Conservation (phyloP, 768 basidiomycete genomes). For the Crepidotus variabilis region DNA sequence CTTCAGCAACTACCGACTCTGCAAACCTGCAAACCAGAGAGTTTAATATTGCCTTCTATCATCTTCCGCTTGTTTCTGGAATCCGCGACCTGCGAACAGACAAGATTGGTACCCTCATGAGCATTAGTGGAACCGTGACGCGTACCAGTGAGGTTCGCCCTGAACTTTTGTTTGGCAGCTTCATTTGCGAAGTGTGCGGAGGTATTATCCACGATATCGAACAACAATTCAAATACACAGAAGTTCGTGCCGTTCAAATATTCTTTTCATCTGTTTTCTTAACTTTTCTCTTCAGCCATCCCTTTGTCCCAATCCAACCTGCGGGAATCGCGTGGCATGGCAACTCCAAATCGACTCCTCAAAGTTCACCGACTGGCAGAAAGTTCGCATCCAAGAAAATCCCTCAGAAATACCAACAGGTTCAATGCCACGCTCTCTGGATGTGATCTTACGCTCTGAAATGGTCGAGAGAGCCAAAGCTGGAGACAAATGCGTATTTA, state of each 20-base stretch:
- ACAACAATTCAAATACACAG: constrained; percentile 99
- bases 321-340: constrained; percentile 88
- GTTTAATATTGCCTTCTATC: constrained; percentile 94
- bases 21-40: constrained; percentile 89
- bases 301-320: constrained; percentile 91
- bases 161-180: constrained; percentile 90
- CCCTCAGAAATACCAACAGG: constrained; percentile 98
- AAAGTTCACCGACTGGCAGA: constrained; percentile 99
- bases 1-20: constrained; percentile 82
- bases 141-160: constrained; percentile 97
- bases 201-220: constrained; percentile 90
- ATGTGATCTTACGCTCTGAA: constrained; percentile 92
- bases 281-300: constrained; percentile 56
- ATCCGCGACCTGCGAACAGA: constrained; percentile 93
- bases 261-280: constrained; percentile 4
- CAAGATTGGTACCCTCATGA: constrained; percentile 90
- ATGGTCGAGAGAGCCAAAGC: constrained; percentile 99
- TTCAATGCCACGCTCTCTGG: constrained; percentile 95
- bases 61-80: constrained; percentile 88
- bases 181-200: constrained; percentile 86
- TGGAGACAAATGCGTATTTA: constrained; percentile 98
- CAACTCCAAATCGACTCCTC: constrained; percentile 93
- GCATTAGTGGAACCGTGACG: constrained; percentile 96
- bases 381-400: constrained; percentile 98
- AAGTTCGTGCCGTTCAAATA: constrained; percentile 44